These are phyloP conservation scores for Coniophora puteana DNA, from an alignment of 1,284 basidiomycete species.

Conservation along the genomic window DNA sequence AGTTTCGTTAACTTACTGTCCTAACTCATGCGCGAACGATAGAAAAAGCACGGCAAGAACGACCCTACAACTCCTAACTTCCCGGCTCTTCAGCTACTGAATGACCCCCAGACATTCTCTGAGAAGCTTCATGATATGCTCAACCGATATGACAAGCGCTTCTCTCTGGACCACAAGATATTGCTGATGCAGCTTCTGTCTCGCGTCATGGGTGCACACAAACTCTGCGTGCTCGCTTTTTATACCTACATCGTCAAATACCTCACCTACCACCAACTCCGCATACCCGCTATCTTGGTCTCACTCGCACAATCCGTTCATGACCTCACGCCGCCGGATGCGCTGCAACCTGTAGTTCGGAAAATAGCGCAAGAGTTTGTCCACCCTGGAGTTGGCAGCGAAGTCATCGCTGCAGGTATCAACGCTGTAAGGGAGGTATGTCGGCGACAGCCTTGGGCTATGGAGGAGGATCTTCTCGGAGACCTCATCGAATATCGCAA, in stretches of 20 bases:
- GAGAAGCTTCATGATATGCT: conserved; percentile 93
- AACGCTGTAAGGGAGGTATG: conserved; percentile 96
- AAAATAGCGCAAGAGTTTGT: conserved; percentile 97
- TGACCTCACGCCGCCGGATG: conserved; percentile 93
- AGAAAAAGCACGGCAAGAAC: conserved; percentile 62
- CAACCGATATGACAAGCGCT: conserved; percentile 86
- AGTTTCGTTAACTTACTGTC: conserved; percentile 6
- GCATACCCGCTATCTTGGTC: conserved; percentile 93
- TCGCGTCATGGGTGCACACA: conserved; percentile 93
- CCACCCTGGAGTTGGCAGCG: conserved; percentile 93
- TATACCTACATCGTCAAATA: conserved; percentile 97
- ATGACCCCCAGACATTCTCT: conserved; percentile 95
- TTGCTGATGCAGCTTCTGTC: conserved; percentile 96
- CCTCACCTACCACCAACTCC: conserved; percentile 89
- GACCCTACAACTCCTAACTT: conserved; percentile 68
- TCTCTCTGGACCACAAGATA: conserved; percentile 95
- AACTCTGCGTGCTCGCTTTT: conserved; percentile 92
- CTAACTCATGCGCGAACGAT: conserved; percentile 37
- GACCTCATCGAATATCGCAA: conserved; percentile 95
- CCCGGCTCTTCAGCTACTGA: conserved; percentile 88
- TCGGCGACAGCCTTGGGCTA: conserved; percentile 91
- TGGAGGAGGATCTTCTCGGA: conserved; percentile 90
- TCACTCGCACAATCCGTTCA: conserved; percentile 95
- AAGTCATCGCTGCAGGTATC: conserved; percentile 94
- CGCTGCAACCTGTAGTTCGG: conserved; percentile 82